Conservation (phyloP, 1,284 basidiomycete species). For the Rhodotorula sp. region DNA sequence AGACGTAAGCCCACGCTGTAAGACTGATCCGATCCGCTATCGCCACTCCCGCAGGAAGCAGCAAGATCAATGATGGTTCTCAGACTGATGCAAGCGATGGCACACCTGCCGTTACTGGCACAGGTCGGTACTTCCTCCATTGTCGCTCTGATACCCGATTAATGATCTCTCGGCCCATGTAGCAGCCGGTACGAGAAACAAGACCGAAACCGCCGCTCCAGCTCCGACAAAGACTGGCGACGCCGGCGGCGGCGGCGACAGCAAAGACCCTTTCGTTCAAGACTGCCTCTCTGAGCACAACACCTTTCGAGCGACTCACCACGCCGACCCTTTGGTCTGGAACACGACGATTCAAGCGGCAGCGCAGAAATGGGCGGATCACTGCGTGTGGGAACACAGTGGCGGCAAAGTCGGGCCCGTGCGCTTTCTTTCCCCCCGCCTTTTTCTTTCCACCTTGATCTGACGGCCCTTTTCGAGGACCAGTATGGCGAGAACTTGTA, state of each 20-base stretch:
- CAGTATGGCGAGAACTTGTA: slow-evolving; percentile 32
- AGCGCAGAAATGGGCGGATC: slow-evolving; percentile 24
- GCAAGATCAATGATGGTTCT: too few relatives aligned
- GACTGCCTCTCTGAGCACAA: slow-evolving; percentile 26
- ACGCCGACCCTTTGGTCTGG: slow-evolving; percentile 23
- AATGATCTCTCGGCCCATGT: too few relatives aligned
- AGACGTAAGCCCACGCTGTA: too few relatives aligned
- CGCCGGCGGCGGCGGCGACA: neutral
- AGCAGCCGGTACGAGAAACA: neutral
- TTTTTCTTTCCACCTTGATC: too few relatives aligned
- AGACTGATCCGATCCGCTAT: too few relatives aligned
- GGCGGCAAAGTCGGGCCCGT: neutral
- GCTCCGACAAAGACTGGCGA: neutral
- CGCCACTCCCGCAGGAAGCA: too few relatives aligned
- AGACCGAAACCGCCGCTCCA: neutral
- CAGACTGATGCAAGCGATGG: too few relatives aligned
- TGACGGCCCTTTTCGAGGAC: neutral
- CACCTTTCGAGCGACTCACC: slow-evolving; percentile 25
- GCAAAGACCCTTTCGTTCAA: neutral
- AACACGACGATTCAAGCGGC: slow-evolving; percentile 19
- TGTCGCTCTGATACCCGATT: too few relatives aligned
- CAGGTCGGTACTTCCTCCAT: too few relatives aligned
- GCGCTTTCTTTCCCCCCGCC: too few relatives aligned
- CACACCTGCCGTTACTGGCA: too few relatives aligned
- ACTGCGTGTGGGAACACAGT: slow-evolving; percentile 27